Evolutionary conservation across 202 grass and related monocot species (phyloP).

Genomic region (Saccharum hybrid): DNA sequence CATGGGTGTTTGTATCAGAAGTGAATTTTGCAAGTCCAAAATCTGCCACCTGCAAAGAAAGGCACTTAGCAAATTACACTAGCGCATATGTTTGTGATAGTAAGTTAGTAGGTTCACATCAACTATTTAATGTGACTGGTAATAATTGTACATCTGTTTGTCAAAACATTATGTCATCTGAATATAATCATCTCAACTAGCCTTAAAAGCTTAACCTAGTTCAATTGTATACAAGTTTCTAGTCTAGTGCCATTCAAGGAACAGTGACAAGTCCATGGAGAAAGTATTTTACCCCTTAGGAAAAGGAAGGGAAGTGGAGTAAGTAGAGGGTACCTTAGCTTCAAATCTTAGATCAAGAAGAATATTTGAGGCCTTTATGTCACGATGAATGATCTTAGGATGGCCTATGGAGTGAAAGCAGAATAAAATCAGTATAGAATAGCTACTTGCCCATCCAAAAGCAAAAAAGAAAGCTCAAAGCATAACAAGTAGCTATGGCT

Average conservation of each 20-base stretch:
- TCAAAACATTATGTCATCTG: conserved; percentile 13
- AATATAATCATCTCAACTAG: conserved; percentile 26
- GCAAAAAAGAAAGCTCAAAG: conserved; percentile 24
- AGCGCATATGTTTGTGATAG: neutral
- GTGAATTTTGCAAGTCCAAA: conserved; percentile 87
- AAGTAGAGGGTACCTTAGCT: conserved; percentile 64
- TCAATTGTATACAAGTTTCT: neutral
- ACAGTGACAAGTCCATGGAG: neutral
- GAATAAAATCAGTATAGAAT: conserved; percentile 21
- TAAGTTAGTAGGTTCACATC: conserved; percentile 38
- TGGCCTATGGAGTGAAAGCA: conserved; percentile 57
- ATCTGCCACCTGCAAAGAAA: conserved; percentile 84
- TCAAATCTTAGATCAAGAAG: conserved; percentile 90
- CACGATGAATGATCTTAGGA: conserved; percentile 94
- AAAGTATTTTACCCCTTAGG: neutral
- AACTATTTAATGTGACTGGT: conserved; percentile 32
- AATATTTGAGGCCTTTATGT: conserved; percentile 95
- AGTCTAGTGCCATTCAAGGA: neutral
- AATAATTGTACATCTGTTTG: conserved; percentile 17
- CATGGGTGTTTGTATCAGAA: conserved; percentile 76
- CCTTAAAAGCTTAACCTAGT: conserved; percentile 12
- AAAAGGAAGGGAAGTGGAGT: conserved; percentile 17
- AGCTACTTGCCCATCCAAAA: neutral
- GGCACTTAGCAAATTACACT: conserved; percentile 20
- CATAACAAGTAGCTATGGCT: conserved; percentile 26